These are phyloP conservation scores for Lactuca sativa DNA, from an alignment of 129 eudicot species.

Conservation along the genomic window DNA sequence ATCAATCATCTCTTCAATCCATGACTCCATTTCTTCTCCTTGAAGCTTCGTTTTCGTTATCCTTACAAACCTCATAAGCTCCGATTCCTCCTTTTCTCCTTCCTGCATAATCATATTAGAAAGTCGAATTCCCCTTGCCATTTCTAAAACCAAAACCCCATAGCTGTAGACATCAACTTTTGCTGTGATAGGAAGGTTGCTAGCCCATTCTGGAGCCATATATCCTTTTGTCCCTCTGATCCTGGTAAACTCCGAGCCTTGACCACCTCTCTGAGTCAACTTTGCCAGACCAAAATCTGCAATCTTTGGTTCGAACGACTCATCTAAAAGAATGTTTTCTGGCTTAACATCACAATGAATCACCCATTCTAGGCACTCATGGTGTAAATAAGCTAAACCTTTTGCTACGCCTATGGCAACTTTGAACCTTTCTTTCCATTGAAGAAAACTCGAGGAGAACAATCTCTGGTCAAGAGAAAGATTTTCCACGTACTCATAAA, in stretches of 20 bases:
- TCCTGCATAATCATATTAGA: slow-evolving; percentile 26
- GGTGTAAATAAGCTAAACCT: not conserved
- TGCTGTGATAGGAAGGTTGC: slow-evolving; percentile 46
- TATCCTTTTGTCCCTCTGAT: slow-evolving; percentile 63
- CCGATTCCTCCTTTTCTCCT: slow-evolving; percentile 26
- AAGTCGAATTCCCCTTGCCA: slow-evolving; percentile 50
- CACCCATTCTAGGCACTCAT: not conserved
- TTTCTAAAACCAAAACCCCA: slow-evolving; percentile 53
- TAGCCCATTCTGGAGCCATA: slow-evolving; percentile 63
- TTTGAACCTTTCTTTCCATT: not conserved
- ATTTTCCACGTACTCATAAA: slow-evolving; percentile 48
- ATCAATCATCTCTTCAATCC: slow-evolving; percentile 47
- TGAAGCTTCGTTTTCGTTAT: slow-evolving; percentile 20
- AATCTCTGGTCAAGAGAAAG: slow-evolving; percentile 45
- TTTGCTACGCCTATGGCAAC: not conserved
- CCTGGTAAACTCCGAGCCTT: slow-evolving; percentile 30
- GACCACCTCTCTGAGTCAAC: slow-evolving; percentile 41
- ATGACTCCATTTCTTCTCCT: slow-evolving; percentile 16
- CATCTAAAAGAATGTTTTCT: slow-evolving; percentile 29
- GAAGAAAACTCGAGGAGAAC: slow-evolving; percentile 34
- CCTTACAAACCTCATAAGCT: slow-evolving; percentile 30
- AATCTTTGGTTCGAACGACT: slow-evolving; percentile 44
- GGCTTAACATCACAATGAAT: not conserved
- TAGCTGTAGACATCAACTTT: slow-evolving; percentile 62
- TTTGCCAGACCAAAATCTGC: slow-evolving; percentile 61